Percentiles rank a stretch among this genome's conserved stretches.
Evolutionary conservation across 768 basidiomycete genomes (phyloP).

Genomic region (Trametopsis cervina): DNA sequence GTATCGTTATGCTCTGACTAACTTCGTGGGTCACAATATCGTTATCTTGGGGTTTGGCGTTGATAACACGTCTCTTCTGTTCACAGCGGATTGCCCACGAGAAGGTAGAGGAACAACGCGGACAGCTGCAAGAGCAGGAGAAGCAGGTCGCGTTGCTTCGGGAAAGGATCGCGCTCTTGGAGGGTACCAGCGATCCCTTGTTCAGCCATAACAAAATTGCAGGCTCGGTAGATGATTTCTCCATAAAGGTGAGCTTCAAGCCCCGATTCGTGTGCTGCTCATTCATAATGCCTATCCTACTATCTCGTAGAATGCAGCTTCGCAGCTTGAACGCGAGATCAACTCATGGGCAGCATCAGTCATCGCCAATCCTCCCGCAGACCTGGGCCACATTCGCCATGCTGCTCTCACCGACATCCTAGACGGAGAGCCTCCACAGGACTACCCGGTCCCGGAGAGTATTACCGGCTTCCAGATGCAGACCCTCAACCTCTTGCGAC

Average conservation of each 20-base stretch:
- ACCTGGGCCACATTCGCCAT: constrained; percentile 45
- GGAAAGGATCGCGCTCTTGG: constrained; percentile 63
- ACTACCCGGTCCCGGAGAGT: constrained; percentile 22
- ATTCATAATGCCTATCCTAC: background rate
- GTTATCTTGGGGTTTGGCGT: background rate
- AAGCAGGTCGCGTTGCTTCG: constrained; percentile 70
- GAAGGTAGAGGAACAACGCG: constrained; percentile 77
- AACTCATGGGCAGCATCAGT: constrained; percentile 86
- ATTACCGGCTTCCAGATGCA: constrained; percentile 48
- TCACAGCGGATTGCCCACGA: constrained; percentile 77
- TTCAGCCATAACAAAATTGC: constrained; percentile 1
- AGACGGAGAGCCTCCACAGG: constrained; percentile 39
- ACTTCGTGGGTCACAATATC: constrained; percentile 41
- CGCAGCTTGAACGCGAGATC: constrained; percentile 73
- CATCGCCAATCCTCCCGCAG: constrained; percentile 48
- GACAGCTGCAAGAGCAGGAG: constrained; percentile 78
- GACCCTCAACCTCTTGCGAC: constrained; percentile 72
- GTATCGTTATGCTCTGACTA: constrained; percentile 77
- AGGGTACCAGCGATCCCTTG: constrained; percentile 46
- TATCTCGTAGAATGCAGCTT: constrained; percentile 60
- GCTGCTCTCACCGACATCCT: constrained; percentile 57
- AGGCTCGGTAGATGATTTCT: constrained; percentile 74
- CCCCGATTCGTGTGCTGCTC: constrained; percentile 1
- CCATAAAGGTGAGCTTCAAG: constrained; percentile 57
- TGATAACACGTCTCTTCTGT: background rate